These are phyloP conservation scores for Hansfordia pulvinata DNA, from an alignment of 2,329 filamentous ascomycete species.

Conservation along the genomic window DNA sequence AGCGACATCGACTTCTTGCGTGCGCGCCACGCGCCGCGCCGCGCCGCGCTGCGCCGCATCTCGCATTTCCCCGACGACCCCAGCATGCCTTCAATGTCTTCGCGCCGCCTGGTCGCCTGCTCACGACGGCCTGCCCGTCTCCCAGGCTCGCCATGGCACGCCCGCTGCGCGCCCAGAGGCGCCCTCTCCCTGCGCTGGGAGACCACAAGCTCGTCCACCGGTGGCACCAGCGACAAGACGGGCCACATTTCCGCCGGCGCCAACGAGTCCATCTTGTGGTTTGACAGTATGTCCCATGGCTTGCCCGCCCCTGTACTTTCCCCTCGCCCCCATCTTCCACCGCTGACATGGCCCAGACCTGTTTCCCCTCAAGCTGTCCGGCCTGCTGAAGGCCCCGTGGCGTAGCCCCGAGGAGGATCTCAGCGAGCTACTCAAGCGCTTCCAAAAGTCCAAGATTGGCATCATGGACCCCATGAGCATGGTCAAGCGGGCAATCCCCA, in stretches of 20 bases:
- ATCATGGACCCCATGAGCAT: conserved; percentile 37
- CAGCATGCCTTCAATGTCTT: no score
- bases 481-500: conserved; percentile 49
- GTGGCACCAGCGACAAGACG: conserved; percentile 53
- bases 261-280: conserved; percentile 76
- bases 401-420: conserved; percentile 31
- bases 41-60: no score
- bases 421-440: conserved; percentile 33
- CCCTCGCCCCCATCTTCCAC: neutral
- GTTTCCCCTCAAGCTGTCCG: conserved; percentile 61
- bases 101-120: no score
- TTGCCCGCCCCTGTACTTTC: conserved; percentile 1
- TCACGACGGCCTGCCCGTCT: no score
- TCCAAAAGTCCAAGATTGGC: conserved; percentile 35
- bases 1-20: no score
- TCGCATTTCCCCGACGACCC: no score
- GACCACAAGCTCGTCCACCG: no score
- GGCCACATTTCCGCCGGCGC: conserved; percentile 69
- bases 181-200: no score
- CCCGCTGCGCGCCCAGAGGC: no score
- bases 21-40: no score
- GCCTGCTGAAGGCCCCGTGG: conserved; percentile 31
- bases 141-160: no score
- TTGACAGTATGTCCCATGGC: conserved; percentile 56
- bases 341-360: conserved; percentile 42